A percentile compares a stretch with the other conserved stretches of the same genome.
These are phyloP conservation scores for Mortierella sp. DNA, from an alignment of 371 early-diverging fungal genomes.

Conservation along the genomic window DNA sequence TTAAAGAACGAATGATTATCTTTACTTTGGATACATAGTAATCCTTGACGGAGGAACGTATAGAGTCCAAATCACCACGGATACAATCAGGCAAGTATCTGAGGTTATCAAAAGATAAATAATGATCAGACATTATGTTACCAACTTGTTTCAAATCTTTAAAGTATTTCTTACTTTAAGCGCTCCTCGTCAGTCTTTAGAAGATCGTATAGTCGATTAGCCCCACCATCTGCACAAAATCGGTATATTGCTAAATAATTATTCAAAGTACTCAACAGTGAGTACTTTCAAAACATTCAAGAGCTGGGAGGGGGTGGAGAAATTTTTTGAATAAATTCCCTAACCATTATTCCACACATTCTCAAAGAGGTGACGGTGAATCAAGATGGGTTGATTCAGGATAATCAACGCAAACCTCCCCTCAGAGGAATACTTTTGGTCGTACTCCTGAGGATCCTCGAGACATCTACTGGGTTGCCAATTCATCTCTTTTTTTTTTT, in stretches of 20 bases:
- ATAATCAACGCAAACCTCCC: conserved; percentile 63
- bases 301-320: too few relatives aligned
- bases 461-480: conserved; percentile 53
- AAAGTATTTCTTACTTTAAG: conserved; percentile 47
- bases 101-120: conserved; percentile 2
- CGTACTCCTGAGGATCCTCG: conserved; percentile 26
- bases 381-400: conserved; percentile 68
- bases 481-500: conserved; percentile 9
- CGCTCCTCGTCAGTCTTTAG: conserved; percentile 64
- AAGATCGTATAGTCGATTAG: conserved; percentile 85
- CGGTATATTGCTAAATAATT: conserved; percentile 65
- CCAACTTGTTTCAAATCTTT: too few relatives aligned
- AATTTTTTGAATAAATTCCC: conserved; percentile 1
- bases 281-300: neutral
- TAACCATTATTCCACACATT: conserved; percentile 64
- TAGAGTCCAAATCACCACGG: conserved; percentile 90
- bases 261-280: neutral
- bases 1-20: neutral
- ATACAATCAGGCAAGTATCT: conserved; percentile 86
- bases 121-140: neutral
- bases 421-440: conserved; percentile 5
- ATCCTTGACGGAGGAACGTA: conserved; percentile 71
- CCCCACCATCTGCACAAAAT: conserved; percentile 93
- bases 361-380: conserved; percentile 46
- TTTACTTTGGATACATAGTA: conserved; percentile 72